phyloP scores from a whole-genome alignment of 108 stramenopile genomes.

The Cyclotella choctawhatcheeana region DNA sequence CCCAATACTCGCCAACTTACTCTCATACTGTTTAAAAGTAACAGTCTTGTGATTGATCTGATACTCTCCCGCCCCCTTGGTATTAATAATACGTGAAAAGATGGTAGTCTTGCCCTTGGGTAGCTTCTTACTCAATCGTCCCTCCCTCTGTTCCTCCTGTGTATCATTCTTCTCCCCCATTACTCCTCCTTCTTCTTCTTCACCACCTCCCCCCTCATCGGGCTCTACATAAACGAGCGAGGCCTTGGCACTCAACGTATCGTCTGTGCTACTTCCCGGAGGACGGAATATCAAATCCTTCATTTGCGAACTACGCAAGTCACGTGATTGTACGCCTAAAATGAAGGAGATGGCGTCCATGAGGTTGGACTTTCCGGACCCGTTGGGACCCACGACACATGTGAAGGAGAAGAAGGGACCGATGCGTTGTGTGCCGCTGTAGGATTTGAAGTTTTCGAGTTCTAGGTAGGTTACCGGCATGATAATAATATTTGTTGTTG shows the following conservation, averaged over 20 bases:
- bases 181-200: constrained; percentile 35
- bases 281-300: constrained; percentile 95
- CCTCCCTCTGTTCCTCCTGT: constrained; percentile 23
- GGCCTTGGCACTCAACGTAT: constrained; percentile 64
- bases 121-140: constrained; percentile 33
- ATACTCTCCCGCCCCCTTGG: constrained; percentile 88
- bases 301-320: constrained; percentile 91
- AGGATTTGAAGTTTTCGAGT: constrained; percentile 99
- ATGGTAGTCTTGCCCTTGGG: constrained; percentile 54
- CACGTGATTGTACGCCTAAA: constrained; percentile 94
- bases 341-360: constrained; percentile 95
- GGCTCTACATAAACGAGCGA: constrained; percentile 73
- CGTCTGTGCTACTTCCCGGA: constrained; percentile 50
- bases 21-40: constrained; percentile 87
- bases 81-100: constrained; percentile 87
- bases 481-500: not conserved
- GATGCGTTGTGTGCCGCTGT: constrained; percentile 91
- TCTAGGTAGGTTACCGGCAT: constrained; percentile 89
- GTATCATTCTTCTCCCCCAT: too few relatives aligned
- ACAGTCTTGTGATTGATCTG: constrained; percentile 80
- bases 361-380: constrained; percentile 88
- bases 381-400: constrained; percentile 97
- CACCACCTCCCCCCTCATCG: constrained; percentile 45
- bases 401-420: constrained; percentile 97
- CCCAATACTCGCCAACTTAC: constrained; percentile 86